phyloP scores from a whole-genome alignment of 1,284 basidiomycete species.

The Cryptococcus sp. region DNA sequence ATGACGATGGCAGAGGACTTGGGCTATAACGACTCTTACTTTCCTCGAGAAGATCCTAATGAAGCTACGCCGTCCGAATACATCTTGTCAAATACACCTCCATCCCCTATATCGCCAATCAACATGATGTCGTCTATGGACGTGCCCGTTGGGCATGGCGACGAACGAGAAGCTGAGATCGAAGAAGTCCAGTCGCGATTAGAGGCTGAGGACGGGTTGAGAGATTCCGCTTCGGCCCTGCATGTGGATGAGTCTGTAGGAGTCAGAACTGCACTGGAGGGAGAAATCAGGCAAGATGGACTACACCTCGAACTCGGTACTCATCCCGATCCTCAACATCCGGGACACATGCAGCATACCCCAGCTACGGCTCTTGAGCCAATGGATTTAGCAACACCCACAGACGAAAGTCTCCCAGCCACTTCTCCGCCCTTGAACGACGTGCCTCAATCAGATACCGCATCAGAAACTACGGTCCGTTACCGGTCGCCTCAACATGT shows the following conservation, averaged over 20 bases:
- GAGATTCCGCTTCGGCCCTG: constrained; percentile 8
- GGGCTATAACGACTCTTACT: constrained; percentile 84
- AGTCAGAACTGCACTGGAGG: constrained; percentile 15
- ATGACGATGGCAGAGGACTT: constrained; percentile 85
- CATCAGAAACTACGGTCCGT: neutral
- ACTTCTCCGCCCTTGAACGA: neutral
- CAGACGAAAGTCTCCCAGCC: neutral
- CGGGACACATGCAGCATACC: constrained; percentile 36
- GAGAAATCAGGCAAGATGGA: constrained; percentile 7
- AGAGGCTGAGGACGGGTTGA: constrained; percentile 22
- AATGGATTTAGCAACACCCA: constrained; percentile 19
- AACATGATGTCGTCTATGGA: constrained; percentile 16
- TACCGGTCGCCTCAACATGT: neutral
- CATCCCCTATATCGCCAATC: constrained; percentile 12
- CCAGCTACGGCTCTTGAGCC: constrained; percentile 35
- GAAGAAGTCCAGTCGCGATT: constrained; percentile 22
- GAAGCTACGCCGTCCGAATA: constrained; percentile 45
- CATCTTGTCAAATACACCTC: constrained; percentile 47
- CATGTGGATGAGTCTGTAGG: constrained; percentile 14
- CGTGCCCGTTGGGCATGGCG: constrained; percentile 13
- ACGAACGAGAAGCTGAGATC: constrained; percentile 16
- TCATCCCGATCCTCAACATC: constrained; percentile 32
- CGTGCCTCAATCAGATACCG: neutral
- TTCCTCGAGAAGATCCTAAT: constrained; percentile 51
- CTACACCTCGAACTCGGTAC: constrained; percentile 25